These are phyloP conservation scores for Fusarium sp. DNA, from an alignment of 2,329 filamentous ascomycete genomes.

Conservation along the genomic window DNA sequence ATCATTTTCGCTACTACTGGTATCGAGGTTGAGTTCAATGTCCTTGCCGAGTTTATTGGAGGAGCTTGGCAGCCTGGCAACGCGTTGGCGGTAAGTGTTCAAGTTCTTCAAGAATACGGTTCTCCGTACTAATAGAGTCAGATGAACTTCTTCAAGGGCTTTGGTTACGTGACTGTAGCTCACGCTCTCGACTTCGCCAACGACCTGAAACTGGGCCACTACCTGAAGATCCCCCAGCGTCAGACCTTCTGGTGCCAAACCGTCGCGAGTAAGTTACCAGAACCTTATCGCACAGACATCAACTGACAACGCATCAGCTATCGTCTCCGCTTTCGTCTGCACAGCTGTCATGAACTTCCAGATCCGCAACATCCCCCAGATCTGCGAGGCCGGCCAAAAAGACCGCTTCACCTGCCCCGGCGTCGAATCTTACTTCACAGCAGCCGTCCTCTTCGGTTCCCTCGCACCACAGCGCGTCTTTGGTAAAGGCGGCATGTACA, in stretches of 20 bases:
- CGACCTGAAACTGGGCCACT: slow-evolving; percentile 54
- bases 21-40: slow-evolving; percentile 57
- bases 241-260: slow-evolving; percentile 52
- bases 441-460: slow-evolving; percentile 56
- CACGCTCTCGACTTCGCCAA: slow-evolving; percentile 54
- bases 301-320: slow-evolving; percentile 15
- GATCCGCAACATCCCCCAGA: slow-evolving; percentile 50
- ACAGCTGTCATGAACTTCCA: slow-evolving; percentile 55
- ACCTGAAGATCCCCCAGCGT: slow-evolving; percentile 59
- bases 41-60: slow-evolving; percentile 61
- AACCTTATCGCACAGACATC: accelerated
- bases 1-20: slow-evolving; percentile 60
- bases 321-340: slow-evolving; percentile 52
- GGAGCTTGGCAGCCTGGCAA: slow-evolving; percentile 58
- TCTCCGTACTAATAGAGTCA: neutral
- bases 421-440: slow-evolving; percentile 55
- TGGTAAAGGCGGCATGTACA: slow-evolving; percentile 52
- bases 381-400: slow-evolving; percentile 53
- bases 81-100: slow-evolving; percentile 50
- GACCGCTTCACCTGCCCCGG: slow-evolving; percentile 54
- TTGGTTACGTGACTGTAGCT: slow-evolving; percentile 53
- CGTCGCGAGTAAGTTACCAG: slow-evolving; percentile 40
- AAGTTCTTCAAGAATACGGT: too few species aligned
- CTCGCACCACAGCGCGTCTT: slow-evolving; percentile 54
- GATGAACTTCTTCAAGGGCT: slow-evolving; percentile 62